phyloP scores from a whole-genome alignment of 176 grass and related monocot genomes.

The Oryza rufipogon region DNA sequence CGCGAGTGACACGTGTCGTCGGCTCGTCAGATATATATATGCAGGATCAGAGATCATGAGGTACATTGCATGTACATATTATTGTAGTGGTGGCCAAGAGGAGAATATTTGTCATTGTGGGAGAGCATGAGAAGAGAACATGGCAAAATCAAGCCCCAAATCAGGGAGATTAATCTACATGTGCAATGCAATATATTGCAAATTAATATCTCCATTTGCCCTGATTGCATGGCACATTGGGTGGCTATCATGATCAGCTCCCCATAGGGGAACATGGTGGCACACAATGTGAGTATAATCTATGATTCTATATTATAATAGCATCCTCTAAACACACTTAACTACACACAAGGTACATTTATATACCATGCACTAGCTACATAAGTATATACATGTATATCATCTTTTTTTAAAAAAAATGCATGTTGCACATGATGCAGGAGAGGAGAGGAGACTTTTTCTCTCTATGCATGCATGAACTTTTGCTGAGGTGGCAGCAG shows the following conservation, averaged over 20 bases:
- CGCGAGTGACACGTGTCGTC: not conserved
- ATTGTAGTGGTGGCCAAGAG: not conserved
- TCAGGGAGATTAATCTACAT: conserved; percentile 39
- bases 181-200: conserved; percentile 14
- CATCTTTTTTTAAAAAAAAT: not conserved
- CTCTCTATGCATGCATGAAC: not conserved
- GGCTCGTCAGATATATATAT: not conserved
- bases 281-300: conserved; percentile 15
- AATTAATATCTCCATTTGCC: conserved; percentile 23
- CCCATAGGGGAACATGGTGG: conserved; percentile 49
- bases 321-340: not conserved
- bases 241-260: conserved; percentile 41
- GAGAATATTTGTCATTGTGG: conserved; percentile 29
- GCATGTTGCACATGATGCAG: not conserved
- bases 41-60: not conserved
- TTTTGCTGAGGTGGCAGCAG: conserved; percentile 42
- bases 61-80: not conserved
- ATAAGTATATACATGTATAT: not conserved
- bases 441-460: conserved; percentile 28
- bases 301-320: not conserved
- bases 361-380: not conserved
- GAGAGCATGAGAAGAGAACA: conserved; percentile 13
- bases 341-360: not conserved
- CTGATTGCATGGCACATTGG: not conserved
- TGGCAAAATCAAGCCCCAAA: conserved; percentile 46